Evolutionary conservation across 768 basidiomycete genomes (phyloP).

Genomic region (Mycena albidolilacea): DNA sequence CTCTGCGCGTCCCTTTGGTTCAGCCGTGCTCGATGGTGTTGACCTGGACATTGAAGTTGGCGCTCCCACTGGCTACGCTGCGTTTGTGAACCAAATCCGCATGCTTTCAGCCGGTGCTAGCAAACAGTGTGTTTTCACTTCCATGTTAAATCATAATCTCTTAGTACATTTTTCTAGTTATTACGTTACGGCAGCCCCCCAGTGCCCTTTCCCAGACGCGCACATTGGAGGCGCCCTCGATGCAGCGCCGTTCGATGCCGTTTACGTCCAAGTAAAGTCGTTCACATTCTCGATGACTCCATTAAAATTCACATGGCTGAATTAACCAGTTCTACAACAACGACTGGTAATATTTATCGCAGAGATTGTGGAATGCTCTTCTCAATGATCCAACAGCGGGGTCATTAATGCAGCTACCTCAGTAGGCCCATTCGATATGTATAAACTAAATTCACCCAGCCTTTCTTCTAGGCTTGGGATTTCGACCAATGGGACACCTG

Average conservation of each 20-base stretch:
- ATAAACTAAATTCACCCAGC: constrained; percentile 20
- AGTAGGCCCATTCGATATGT: background rate
- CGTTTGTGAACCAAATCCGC: constrained; percentile 68
- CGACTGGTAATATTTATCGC: constrained; percentile 53
- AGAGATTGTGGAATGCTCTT: background rate
- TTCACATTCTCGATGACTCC: constrained; percentile 6
- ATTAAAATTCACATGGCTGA: constrained; percentile 19
- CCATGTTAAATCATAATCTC: background rate
- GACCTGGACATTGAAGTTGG: constrained; percentile 84
- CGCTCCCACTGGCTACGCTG: constrained; percentile 61
- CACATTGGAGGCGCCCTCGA: constrained; percentile 71
- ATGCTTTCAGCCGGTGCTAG: constrained; percentile 61
- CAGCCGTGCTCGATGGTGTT: constrained; percentile 77
- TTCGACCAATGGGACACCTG: constrained; percentile 68
- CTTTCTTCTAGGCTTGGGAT: constrained; percentile 56
- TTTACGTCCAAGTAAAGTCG: constrained; percentile 80
- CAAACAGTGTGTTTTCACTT: constrained; percentile 59
- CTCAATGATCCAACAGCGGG: constrained; percentile 10
- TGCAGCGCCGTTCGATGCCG: constrained; percentile 74
- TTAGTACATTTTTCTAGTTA: constrained; percentile 56
- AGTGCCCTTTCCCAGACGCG: constrained; percentile 80
- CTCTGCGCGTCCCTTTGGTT: constrained; percentile 74
- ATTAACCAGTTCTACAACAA: constrained; percentile 60
- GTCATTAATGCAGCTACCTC: background rate
- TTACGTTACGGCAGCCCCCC: constrained; percentile 72